A percentile compares a stretch with the other conserved stretches of the same genome.
Evolutionary conservation across 164 flowering plant genomes (phyloP).

Genomic region (Santalum album): DNA sequence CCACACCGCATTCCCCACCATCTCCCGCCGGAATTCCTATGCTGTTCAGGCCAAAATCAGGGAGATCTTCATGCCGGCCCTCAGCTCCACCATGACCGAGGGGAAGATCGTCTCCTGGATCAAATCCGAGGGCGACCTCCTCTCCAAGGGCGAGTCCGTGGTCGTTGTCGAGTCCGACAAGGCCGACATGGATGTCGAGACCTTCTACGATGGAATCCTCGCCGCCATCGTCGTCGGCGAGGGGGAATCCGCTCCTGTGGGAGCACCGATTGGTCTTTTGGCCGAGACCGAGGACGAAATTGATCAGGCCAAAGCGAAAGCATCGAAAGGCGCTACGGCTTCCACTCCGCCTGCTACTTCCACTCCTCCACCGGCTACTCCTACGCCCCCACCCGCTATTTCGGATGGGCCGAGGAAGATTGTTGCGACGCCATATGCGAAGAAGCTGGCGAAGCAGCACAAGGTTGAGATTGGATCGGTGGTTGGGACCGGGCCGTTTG

Average conservation of each 20-base stretch:
- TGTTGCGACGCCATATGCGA: slow-evolving; percentile 75
- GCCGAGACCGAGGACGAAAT: slow-evolving; percentile 76
- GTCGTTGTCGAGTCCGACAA: slow-evolving; percentile 94
- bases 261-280: slow-evolving; percentile 77
- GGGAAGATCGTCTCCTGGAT: slow-evolving; percentile 91
- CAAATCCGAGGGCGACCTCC: slow-evolving; percentile 79
- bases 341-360: slow-evolving; percentile 17
- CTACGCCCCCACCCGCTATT: slow-evolving; percentile 14
- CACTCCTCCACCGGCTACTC: slow-evolving; percentile 16
- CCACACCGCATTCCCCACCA: slow-evolving; percentile 9
- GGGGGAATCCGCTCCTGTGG: slow-evolving; percentile 83
- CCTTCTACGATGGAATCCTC: slow-evolving; percentile 83
- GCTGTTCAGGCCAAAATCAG: slow-evolving; percentile 74
- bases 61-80: slow-evolving; percentile 97
- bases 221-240: slow-evolving; percentile 82
- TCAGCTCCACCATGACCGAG: slow-evolving; percentile 94
- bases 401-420: slow-evolving; percentile 43
- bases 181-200: slow-evolving; percentile 96
- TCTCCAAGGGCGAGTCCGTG: slow-evolving; percentile 86
- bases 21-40: slow-evolving; percentile 18
- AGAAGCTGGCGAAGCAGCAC: slow-evolving; percentile 89
- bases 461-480: slow-evolving; percentile 62
- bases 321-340: slow-evolving; percentile 20
- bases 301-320: slow-evolving; percentile 63
- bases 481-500: slow-evolving; percentile 72